Base-by-base conservation (phyloP, 192 early-diverging fungal genomes). In the Backusella morwellensis region DNA sequence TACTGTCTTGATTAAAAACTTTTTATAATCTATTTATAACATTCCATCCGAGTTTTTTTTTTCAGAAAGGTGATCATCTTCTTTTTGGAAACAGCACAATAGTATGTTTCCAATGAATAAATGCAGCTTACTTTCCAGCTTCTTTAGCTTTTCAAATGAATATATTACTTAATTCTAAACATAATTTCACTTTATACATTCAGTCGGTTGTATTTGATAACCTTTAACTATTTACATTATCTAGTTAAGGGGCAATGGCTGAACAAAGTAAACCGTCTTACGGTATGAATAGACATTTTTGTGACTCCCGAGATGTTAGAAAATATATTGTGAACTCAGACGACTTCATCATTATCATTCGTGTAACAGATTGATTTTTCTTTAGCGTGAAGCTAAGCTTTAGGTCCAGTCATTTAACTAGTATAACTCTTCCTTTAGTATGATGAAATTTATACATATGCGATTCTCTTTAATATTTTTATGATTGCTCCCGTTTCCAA, bases 21-120 rank as follows among this genome's bases (percentile, higher is more conserved):
- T 63, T 63, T 63, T 63, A 63, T 29, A 12, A 63, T 63, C 56
- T 63, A 63, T 63, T 63, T 63, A 63, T 63, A 63, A 63, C 4
- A 50, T 50, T 50, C 5, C 19, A 50, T 50, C 19, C 56, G 29
- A 44, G 42, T 44, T 44, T 44, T 44, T 42, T 44, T 44, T 44
- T 63, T 21, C 26, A 29, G 56, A 32, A 29, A 63, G 56, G 14
- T 63, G 56, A 14, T 23, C 23, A 63, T 15, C 56, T 56, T 56
- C 54, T 63, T 63, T 63, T 63, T 63, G 26, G 26, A 63, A 63
- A 14, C 3, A 63, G 4, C 12, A 14, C 3, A 63, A 63, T 63
- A 29, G 26, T 12, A 26, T 63, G 29, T 29, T 29, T 12, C 7
- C 17, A 19, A 59, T 23, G 23, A 59, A 26, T 26, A 59, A 26